phyloP scores from a whole-genome alignment of 1,284 basidiomycete species.

The Leccinum fallax region DNA sequence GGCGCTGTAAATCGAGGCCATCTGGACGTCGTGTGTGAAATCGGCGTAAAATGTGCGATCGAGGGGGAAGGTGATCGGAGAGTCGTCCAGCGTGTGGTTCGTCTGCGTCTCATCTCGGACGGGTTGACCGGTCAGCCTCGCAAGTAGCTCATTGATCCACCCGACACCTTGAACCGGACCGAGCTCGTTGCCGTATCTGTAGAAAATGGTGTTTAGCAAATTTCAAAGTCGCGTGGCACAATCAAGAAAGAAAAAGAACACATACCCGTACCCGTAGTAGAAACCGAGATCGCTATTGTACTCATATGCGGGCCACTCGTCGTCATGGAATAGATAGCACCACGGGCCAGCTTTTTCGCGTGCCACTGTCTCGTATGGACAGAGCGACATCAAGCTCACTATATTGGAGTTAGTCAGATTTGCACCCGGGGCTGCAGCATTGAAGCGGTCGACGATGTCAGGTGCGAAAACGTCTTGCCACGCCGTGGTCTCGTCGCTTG shows the following conservation, averaged over 20 bases:
- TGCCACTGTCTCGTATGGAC: constrained; percentile 60
- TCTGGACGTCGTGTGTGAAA: constrained; percentile 82
- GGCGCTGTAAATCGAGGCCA: constrained; percentile 76
- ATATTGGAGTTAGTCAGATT: constrained; percentile 60
- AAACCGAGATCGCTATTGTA: constrained; percentile 65
- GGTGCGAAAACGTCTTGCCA: constrained; percentile 61
- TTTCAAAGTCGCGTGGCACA: background rate
- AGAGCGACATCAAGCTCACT: constrained; percentile 67
- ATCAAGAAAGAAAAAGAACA: background rate
- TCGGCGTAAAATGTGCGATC: constrained; percentile 39
- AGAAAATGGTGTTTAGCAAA: background rate
- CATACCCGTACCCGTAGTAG: constrained; percentile 73
- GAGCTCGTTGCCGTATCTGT: constrained; percentile 62
- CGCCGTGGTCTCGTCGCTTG: constrained; percentile 37
- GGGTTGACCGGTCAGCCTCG: constrained; percentile 65
- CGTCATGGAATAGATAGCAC: too few species aligned
- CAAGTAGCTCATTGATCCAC: constrained; percentile 82
- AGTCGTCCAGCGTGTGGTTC: constrained; percentile 71
- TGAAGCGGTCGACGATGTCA: constrained; percentile 63
- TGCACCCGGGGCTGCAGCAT: constrained; percentile 61
- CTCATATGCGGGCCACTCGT: too few species aligned
- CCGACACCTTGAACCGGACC: constrained; percentile 80
- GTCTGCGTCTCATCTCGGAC: constrained; percentile 75
- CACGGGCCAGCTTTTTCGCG: background rate
- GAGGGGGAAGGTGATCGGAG: constrained; percentile 71